Percentiles rank a stretch among this genome's conserved stretches.
Conservation (phyloP, 73 alveolate genomes). For the Stentor roeselii region DNA sequence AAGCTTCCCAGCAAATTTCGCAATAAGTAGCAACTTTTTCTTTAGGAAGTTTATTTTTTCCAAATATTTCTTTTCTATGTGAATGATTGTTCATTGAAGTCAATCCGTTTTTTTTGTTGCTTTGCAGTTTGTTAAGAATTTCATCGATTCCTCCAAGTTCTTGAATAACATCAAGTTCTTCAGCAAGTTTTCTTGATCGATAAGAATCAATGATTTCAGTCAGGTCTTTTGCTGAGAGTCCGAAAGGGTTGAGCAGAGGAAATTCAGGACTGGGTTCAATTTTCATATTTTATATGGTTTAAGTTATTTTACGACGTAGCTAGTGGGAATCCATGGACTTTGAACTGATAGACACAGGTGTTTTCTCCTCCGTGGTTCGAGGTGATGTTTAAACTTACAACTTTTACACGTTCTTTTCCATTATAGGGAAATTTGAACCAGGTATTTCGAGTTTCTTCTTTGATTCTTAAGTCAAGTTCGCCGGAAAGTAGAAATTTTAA, state of each 20-base stretch:
- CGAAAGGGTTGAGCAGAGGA: not conserved
- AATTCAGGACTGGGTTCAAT: not conserved
- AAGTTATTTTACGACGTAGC: too few species aligned
- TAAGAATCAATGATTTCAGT: not conserved
- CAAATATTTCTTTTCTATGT: slow-evolving; percentile 17
- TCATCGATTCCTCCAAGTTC: slow-evolving; percentile 65
- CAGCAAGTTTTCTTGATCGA: slow-evolving; percentile 48
- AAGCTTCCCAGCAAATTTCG: slow-evolving; percentile 68
- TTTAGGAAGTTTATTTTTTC: slow-evolving; percentile 36
- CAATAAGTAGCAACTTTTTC: slow-evolving; percentile 33
- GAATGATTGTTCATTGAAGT: not conserved
- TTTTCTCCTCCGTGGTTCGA: not conserved
- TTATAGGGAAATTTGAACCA: not conserved
- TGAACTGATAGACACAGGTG: not conserved
- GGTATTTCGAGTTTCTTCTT: not conserved
- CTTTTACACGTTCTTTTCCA: not conserved
- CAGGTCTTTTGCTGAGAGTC: not conserved
- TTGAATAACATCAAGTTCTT: slow-evolving; percentile 48
- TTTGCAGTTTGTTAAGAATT: slow-evolving; percentile 51
- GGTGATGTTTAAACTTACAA: not conserved
- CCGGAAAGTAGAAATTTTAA: too few species aligned
- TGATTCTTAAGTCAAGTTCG: not conserved
- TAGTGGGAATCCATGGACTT: slow-evolving; percentile 2
- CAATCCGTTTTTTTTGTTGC: slow-evolving; percentile 52
- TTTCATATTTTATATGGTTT: too few species aligned